Base-by-base conservation (phyloP, 768 basidiomycete species). In the Exidia glandulosa region DNA sequence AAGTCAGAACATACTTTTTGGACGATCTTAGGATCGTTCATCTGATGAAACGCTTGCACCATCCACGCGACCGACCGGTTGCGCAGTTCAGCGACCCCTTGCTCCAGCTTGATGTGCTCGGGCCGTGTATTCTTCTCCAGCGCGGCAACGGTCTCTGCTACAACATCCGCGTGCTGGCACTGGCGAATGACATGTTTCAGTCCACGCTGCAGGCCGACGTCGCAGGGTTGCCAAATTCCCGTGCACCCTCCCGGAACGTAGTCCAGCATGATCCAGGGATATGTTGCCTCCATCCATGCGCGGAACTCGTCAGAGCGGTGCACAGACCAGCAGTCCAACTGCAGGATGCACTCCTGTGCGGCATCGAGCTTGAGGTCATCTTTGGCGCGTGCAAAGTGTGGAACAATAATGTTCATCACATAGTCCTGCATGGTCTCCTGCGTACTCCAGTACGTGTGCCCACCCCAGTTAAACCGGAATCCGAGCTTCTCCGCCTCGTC, bases 191-290 rank as follows among this genome's bases (percentile, higher is more conserved):
- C 68, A 2, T 65, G 67, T 60, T 78, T 78, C 62, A 78, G 61
- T 9, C 66, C 66, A 1, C 70, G 64, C 63, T 77, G 76, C 33
- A 75, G 66, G 0, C 68, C 73, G 13, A 74, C 69, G 57, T 75
- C 69, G 36, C 67, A 71, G 13, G 72, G 70, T 61, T 73, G 73
- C 6, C 66, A 60, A 10, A 72, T 58, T 5, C 72, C 70, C 0
- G 72, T 75, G 52, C 68, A 70, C 3, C 69, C 69, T 10, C 70
- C 70, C 36, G 74, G 71, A n/a, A 76, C 63, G 59, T 65, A 75
- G 3, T 57, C 27, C 2, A 75, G 3, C 32, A 72, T 68, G 47
- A 74, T 72, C 14, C 57, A 67, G 9, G 71, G 69, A 54, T 74
- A 71, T 0, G 63, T 64, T 12, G 56, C 48, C 37, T 61, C 61